phyloP scores from a whole-genome alignment of 2,329 filamentous ascomycete species.

The Purpureocillium lavendulum region DNA sequence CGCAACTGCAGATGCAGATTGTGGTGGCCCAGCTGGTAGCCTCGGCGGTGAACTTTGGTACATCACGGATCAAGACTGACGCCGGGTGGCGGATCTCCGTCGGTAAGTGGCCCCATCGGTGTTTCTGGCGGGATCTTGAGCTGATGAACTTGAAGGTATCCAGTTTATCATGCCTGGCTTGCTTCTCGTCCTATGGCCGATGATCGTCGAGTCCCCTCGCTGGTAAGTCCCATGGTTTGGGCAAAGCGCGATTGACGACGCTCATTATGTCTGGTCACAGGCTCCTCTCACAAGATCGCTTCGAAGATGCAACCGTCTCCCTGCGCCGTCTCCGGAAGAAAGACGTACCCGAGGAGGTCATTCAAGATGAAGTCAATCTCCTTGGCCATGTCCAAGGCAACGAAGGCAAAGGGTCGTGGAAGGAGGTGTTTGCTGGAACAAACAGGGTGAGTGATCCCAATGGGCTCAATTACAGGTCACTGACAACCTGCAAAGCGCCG shows the following conservation, averaged over 20 bases:
- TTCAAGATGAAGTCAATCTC: slow-evolving; percentile 14
- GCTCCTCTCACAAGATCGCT: no score
- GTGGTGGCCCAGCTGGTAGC: slow-evolving; percentile 16
- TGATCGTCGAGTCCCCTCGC: slow-evolving; percentile 37
- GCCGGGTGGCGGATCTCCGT: slow-evolving; percentile 35
- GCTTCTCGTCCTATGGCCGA: slow-evolving; percentile 22
- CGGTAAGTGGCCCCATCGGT: slow-evolving; percentile 10
- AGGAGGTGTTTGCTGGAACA: slow-evolving; percentile 12
- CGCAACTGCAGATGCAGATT: slow-evolving; percentile 20
- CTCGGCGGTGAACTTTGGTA: slow-evolving; percentile 16
- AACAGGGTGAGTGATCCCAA: no score
- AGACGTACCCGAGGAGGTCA: slow-evolving; percentile 12
- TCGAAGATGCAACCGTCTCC: no score
- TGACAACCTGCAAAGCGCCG: background rate
- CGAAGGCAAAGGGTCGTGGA: slow-evolving; percentile 13
- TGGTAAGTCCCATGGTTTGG: slow-evolving; percentile 13
- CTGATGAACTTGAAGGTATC: slow-evolving; percentile 9
- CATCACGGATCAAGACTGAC: slow-evolving; percentile 11
- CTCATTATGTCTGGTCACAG: no score
- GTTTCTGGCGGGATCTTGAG: no score
- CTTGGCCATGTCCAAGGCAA: slow-evolving; percentile 10
- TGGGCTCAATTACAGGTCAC: no score
- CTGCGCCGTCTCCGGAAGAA: no score
- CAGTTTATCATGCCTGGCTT: slow-evolving; percentile 32
- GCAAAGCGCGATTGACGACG: background rate